Conservation (phyloP, 2,329 filamentous ascomycete species). For the Fusarium oligoseptatum region DNA sequence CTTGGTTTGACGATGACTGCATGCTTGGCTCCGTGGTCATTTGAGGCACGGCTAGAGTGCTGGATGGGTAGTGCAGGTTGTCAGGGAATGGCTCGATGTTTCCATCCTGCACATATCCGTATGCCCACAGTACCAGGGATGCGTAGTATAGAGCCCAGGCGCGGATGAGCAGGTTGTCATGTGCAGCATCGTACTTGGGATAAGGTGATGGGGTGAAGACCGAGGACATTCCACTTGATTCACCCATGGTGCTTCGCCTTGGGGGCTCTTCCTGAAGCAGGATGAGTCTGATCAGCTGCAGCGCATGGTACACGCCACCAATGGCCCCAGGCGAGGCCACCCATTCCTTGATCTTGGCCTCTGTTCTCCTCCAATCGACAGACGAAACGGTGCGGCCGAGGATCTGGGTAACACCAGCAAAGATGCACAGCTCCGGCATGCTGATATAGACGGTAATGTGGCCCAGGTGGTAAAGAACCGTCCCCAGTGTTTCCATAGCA, state of each 20-base stretch:
- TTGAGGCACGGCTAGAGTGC: slow-evolving; percentile 19
- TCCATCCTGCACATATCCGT: slow-evolving; percentile 46
- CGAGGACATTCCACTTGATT: slow-evolving; percentile 21
- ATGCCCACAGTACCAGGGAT: slow-evolving; percentile 46
- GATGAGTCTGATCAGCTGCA: slow-evolving; percentile 45
- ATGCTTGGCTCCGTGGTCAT: slow-evolving; percentile 36
- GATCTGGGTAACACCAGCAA: slow-evolving; percentile 45
- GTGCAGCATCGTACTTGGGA: slow-evolving; percentile 43
- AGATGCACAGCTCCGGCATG: slow-evolving; percentile 48
- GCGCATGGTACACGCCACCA: slow-evolving; percentile 45
- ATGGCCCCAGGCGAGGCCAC: slow-evolving; percentile 46
- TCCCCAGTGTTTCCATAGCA: slow-evolving; percentile 46
- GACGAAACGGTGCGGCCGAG: slow-evolving; percentile 46
- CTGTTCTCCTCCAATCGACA: slow-evolving; percentile 46
- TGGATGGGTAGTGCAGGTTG: slow-evolving; percentile 42
- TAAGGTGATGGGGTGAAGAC: slow-evolving; percentile 38
- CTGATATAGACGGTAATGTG: slow-evolving; percentile 48
- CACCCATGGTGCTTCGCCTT: slow-evolving; percentile 20
- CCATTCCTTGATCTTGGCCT: slow-evolving; percentile 48
- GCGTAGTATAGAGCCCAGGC: slow-evolving; percentile 48
- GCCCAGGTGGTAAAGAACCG: slow-evolving; percentile 46
- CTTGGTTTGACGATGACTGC: slow-evolving; percentile 33
- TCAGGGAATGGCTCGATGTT: slow-evolving; percentile 46
- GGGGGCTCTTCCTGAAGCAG: slow-evolving; percentile 42
- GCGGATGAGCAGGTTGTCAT: slow-evolving; percentile 42